Percentiles rank a stretch among this genome's conserved stretches.
Conservation (phyloP, 352 stramenopile species). For the Thalassiosira hispida region DNA sequence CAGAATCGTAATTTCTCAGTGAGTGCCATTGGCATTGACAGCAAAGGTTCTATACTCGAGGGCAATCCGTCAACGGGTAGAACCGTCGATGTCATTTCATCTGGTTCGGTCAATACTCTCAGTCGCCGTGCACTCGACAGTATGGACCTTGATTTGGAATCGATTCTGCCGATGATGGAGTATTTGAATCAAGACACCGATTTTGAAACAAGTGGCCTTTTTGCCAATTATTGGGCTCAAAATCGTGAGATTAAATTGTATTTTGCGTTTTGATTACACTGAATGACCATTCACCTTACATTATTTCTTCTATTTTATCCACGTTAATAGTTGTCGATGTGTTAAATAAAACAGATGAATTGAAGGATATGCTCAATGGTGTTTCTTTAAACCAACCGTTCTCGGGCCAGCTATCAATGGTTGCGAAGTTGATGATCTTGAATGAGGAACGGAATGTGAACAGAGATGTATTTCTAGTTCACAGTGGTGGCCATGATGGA, state of each 20-base stretch:
- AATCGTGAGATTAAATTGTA: slow-evolving; percentile 25
- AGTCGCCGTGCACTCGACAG: slow-evolving; percentile 13
- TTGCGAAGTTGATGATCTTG: slow-evolving; percentile 38
- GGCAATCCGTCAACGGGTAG: slow-evolving; percentile 31
- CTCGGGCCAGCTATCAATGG: slow-evolving; percentile 23
- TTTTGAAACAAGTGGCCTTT: slow-evolving; percentile 34
- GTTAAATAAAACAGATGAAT: slow-evolving; percentile 35
- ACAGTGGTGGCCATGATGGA: slow-evolving; percentile 17
- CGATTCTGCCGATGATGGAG: slow-evolving; percentile 23
- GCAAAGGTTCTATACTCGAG: slow-evolving; percentile 31
- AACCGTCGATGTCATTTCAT: slow-evolving; percentile 47
- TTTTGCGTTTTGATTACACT: neutral
- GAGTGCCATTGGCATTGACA: slow-evolving; percentile 32
- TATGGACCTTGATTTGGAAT: slow-evolving; percentile 12
- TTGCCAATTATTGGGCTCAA: slow-evolving; percentile 50
- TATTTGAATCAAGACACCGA: slow-evolving; percentile 35
- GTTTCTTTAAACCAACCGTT: slow-evolving; percentile 20
- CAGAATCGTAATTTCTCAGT: slow-evolving; percentile 29
- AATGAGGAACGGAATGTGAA: slow-evolving; percentile 35
- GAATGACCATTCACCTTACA: neutral
- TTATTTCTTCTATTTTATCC: neutral
- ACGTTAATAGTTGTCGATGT: slow-evolving; percentile 8
- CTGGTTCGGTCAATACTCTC: slow-evolving; percentile 29
- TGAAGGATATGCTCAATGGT: slow-evolving; percentile 19
- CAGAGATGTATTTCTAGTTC: neutral